These are phyloP conservation scores for Papiliotrema nemorosa DNA, from an alignment of 1,284 basidiomycete genomes.

Conservation along the genomic window DNA sequence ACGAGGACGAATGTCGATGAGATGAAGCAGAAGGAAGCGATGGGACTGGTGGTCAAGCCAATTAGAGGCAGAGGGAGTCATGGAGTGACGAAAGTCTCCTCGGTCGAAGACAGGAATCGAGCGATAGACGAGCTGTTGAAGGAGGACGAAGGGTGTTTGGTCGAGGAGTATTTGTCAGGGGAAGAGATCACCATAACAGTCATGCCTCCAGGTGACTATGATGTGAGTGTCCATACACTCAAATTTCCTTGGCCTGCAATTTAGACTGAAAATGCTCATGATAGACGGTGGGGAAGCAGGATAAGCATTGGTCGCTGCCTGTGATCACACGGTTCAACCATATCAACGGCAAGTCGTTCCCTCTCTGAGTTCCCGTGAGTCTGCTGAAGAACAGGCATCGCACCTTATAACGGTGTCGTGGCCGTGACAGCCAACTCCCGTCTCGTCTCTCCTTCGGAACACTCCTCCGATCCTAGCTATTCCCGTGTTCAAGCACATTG, in stretches of 20 bases:
- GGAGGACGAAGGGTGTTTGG: slow-evolving; percentile 26
- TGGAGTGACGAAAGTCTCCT: slow-evolving; percentile 22
- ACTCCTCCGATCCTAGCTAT: slow-evolving; percentile 19
- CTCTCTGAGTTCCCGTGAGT: background rate
- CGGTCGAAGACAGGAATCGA: slow-evolving; percentile 12
- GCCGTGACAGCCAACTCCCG: slow-evolving; percentile 33
- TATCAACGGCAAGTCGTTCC: slow-evolving; percentile 16
- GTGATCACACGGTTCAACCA: slow-evolving; percentile 33
- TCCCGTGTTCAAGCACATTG: slow-evolving; percentile 16
- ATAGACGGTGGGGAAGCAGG: slow-evolving; percentile 22
- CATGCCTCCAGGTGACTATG: slow-evolving; percentile 35
- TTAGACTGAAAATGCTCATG: too few species aligned
- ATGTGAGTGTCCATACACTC: slow-evolving; percentile 12
- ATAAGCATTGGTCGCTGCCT: slow-evolving; percentile 26
- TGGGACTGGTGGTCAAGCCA: slow-evolving; percentile 27
- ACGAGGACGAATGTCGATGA: slow-evolving; percentile 1
- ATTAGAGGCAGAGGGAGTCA: slow-evolving; percentile 35
- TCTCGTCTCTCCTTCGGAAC: slow-evolving; percentile 17
- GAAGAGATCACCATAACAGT: slow-evolving; percentile 40
- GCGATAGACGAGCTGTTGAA: slow-evolving; percentile 14
- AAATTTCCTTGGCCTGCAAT: background rate
- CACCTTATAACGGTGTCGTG: slow-evolving; percentile 34
- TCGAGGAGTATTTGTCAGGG: slow-evolving; percentile 27
- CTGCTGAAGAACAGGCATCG: slow-evolving; percentile 15
- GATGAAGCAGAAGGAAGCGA: background rate